Evolutionary conservation across 2,329 filamentous ascomycete species (phyloP).

Genomic region (Dothistroma pini): DNA sequence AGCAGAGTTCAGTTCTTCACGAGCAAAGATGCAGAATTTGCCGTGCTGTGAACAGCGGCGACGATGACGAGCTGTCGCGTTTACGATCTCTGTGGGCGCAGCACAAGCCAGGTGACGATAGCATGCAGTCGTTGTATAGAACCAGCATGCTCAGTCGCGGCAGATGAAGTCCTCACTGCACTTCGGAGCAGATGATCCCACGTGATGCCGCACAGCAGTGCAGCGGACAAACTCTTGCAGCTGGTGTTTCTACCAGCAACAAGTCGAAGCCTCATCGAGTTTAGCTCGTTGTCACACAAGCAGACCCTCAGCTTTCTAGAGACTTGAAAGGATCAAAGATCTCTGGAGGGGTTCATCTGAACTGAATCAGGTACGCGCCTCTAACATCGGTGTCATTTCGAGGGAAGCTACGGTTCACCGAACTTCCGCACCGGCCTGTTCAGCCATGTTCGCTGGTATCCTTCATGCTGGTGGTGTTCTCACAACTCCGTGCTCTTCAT

Average conservation of each 20-base stretch:
- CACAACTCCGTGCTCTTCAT: neutral
- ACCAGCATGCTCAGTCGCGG: too few species aligned
- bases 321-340: neutral
- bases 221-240: neutral
- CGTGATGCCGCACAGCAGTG: neutral
- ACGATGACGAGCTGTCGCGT: too few species aligned
- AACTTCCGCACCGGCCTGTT: slow-evolving; percentile 4
- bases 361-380: slow-evolving; percentile 5
- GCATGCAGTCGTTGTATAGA: too few species aligned
- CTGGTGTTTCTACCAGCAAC: slow-evolving; percentile 1
- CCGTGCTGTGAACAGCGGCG: too few species aligned
- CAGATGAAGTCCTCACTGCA: neutral
- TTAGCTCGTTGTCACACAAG: slow-evolving; percentile 1
- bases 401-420: neutral
- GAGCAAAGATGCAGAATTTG: too few species aligned
- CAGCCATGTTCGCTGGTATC: neutral
- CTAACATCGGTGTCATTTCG: slow-evolving; percentile 3
- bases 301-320: slow-evolving; percentile 3
- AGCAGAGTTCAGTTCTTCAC: too few species aligned
- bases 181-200: neutral
- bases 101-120: too few species aligned
- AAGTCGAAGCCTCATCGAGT: slow-evolving; percentile 5
- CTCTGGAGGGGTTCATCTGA: slow-evolving; percentile 3
- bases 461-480: neutral
- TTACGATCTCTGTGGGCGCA: too few species aligned